A percentile compares a stretch with the other conserved stretches of the same genome.
Evolutionary conservation across 495 filamentous ascomycete genomes (phyloP).

Genomic region (Hypomontagnella submonticulosa): DNA sequence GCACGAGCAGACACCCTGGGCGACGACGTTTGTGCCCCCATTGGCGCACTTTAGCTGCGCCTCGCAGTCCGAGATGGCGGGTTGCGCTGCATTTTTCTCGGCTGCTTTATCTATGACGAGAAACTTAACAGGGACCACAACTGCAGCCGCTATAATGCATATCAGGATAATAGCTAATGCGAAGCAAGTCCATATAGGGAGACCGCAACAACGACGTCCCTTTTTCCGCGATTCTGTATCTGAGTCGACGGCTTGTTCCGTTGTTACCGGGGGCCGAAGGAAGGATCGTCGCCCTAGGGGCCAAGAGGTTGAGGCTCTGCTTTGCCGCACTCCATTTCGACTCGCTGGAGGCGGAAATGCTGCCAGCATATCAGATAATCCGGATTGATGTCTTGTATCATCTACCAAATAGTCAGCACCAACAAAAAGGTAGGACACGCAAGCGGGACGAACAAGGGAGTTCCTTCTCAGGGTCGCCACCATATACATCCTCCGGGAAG

Average conservation of each 20-base stretch:
- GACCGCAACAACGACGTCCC: slow-evolving; percentile 71
- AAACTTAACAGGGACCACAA: slow-evolving; percentile 87
- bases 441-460: slow-evolving; percentile 48
- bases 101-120: slow-evolving; percentile 71
- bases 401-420: slow-evolving; percentile 52
- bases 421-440: neutral
- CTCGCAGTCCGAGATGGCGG: slow-evolving; percentile 62
- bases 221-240: slow-evolving; percentile 34
- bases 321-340: slow-evolving; percentile 59
- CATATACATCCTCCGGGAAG: slow-evolving; percentile 51
- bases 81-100: slow-evolving; percentile 41
- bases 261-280: slow-evolving; percentile 32
- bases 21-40: slow-evolving; percentile 78
- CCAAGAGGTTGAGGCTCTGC: slow-evolving; percentile 52
- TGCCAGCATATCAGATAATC: slow-evolving; percentile 87
- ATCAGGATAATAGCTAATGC: slow-evolving; percentile 74
- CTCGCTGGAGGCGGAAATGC: slow-evolving; percentile 87
- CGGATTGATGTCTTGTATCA: slow-evolving; percentile 63
- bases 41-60: slow-evolving; percentile 73
- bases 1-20: slow-evolving; percentile 77
- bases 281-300: slow-evolving; percentile 52
- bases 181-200: slow-evolving; percentile 83
- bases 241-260: slow-evolving; percentile 25
- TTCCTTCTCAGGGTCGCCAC: slow-evolving; percentile 52
- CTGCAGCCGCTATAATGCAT: slow-evolving; percentile 82